Conservation (phyloP, 306 rosid genomes). For the Erythrophleum fordii region DNA sequence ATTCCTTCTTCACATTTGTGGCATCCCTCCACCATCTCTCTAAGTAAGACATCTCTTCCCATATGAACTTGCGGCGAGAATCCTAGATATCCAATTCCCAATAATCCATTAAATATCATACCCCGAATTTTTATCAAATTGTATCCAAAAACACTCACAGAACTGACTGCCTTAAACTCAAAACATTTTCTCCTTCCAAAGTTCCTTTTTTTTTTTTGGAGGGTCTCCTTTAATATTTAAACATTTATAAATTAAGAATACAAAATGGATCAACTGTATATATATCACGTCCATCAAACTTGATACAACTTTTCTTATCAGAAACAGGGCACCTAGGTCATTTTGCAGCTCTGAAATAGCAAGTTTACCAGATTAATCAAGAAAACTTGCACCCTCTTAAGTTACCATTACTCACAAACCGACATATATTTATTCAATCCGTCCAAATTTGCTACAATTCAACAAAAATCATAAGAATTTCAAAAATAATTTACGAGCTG, state of each 20-base stretch:
- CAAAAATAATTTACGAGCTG: background rate
- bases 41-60: conserved; percentile 99
- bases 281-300: background rate
- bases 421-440: background rate
- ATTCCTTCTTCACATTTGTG: conserved; percentile 63
- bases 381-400: background rate
- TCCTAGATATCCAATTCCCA: conserved; percentile 63
- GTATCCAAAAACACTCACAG: background rate
- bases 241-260: background rate
- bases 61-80: conserved; percentile 84
- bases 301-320: background rate
- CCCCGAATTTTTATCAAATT: conserved; percentile 9
- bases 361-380: background rate
- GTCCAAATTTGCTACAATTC: background rate
- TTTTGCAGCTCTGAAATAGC: background rate
- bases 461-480: conserved; percentile 2
- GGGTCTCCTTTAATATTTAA: conserved; percentile 5
- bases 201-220: background rate
- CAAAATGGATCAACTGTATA: background rate
- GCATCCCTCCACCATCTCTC: conserved; percentile 99
- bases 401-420: background rate
- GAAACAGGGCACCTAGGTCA: background rate
- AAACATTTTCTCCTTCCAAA: conserved; percentile 15
- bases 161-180: conserved; percentile 14
- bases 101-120: conserved; percentile 26